Evolutionary conservation across 2,329 filamentous ascomycete species (phyloP).

Genomic region (Colletotrichum somersetense): DNA sequence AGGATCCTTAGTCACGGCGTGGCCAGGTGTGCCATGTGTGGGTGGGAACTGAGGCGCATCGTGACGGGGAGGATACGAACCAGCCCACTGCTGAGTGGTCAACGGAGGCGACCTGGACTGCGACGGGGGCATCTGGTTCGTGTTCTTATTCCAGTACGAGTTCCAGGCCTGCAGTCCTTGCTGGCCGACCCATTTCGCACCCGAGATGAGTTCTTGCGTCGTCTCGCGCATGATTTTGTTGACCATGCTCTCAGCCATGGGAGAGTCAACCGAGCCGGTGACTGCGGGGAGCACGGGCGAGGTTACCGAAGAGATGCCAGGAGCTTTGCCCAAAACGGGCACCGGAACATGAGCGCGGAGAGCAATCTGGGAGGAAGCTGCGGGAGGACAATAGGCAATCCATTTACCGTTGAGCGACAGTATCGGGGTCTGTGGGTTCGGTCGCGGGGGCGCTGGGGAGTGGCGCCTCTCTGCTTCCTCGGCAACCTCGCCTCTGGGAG

Average conservation of each 20-base stretch:
- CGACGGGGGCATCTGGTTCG: constrained; percentile 59
- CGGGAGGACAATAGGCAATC: constrained; percentile 81
- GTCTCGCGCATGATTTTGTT: constrained; percentile 84
- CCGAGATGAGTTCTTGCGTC: constrained; percentile 81
- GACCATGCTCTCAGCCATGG: constrained; percentile 77
- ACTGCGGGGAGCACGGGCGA: constrained; percentile 77
- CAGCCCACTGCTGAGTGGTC: constrained; percentile 62
- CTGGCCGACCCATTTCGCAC: constrained; percentile 81
- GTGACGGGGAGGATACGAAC: constrained; percentile 58
- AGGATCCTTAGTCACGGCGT: constrained; percentile 72
- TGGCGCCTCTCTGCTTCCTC: constrained; percentile 61
- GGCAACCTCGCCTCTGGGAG: constrained; percentile 60
- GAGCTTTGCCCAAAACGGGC: constrained; percentile 65
- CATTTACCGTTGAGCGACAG: constrained; percentile 78
- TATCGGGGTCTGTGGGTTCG: constrained; percentile 71
- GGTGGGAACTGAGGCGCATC: constrained; percentile 76
- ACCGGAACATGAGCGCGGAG: constrained; percentile 75
- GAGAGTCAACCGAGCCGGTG: constrained; percentile 78
- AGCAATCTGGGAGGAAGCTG: constrained; percentile 77
- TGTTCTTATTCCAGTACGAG: constrained; percentile 78
- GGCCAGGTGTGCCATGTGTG: constrained; percentile 75
- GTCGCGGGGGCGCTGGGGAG: constrained; percentile 52
- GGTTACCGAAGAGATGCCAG: constrained; percentile 70
- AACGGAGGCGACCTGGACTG: constrained; percentile 59
- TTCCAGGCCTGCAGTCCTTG: constrained; percentile 84